phyloP scores from a whole-genome alignment of 1,284 basidiomycete genomes.

The Ustilago esculenta region DNA sequence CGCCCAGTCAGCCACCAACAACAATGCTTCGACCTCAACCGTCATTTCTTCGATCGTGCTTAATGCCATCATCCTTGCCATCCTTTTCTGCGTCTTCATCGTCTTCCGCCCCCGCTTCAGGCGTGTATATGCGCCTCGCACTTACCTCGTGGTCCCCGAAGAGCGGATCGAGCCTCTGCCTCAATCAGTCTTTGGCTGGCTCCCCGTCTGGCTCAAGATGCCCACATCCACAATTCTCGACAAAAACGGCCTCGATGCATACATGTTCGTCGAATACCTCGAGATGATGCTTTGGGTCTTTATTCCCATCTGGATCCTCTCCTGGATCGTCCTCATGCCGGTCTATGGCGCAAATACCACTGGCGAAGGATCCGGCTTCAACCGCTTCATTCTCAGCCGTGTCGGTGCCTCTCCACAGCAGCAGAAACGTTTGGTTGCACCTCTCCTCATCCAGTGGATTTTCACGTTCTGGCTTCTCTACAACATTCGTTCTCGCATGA shows the following conservation, averaged over 20 bases:
- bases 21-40: conserved; percentile 56
- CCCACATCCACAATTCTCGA: conserved; percentile 62
- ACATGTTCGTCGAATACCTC: conserved; percentile 89
- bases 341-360: conserved; percentile 70
- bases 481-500: conserved; percentile 82
- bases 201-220: conserved; percentile 65
- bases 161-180: conserved; percentile 66
- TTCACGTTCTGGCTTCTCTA: conserved; percentile 78
- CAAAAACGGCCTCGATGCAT: conserved; percentile 89
- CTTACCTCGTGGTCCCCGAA: conserved; percentile 62
- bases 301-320: conserved; percentile 73
- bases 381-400: conserved; percentile 84
- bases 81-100: conserved; percentile 66
- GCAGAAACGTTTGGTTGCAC: conserved; percentile 58
- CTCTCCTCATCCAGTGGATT: conserved; percentile 60
- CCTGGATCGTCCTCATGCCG: conserved; percentile 72
- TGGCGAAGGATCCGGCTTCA: conserved; percentile 73
- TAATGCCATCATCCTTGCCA: conserved; percentile 61
- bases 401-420: conserved; percentile 43
- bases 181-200: conserved; percentile 67
- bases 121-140: conserved; percentile 68
- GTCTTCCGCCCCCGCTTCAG: conserved; percentile 67
- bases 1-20: conserved; percentile 22
- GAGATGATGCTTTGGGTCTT: conserved; percentile 81
- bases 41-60: conserved; percentile 64